Base-by-base conservation (phyloP, 2,329 filamentous ascomycete species). In the Curvularia verruculosa region DNA sequence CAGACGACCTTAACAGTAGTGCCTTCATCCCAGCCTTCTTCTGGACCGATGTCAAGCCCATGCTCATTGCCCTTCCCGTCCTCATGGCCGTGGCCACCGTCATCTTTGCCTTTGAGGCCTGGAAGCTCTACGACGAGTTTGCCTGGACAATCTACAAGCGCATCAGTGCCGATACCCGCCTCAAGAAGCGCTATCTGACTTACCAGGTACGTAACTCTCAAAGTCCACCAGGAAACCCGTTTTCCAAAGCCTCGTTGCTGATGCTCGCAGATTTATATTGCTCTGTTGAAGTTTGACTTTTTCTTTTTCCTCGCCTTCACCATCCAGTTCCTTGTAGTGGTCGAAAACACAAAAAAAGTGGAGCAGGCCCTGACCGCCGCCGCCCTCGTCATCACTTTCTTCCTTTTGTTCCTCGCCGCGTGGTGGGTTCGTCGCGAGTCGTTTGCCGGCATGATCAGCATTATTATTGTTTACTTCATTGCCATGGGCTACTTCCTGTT, bases 241-340 rank as follows among this genome's bases (percentile, higher is more conserved):
- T 2, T 18, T n/a, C n/a, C 39, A n/a, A 2, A 13, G 19, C 48
- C 31, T 29, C 23, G 1, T 36, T n/a, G 19, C 66, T 72, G 44
- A 72, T 63, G 6, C 34, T 3, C 24, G 61, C 71, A 96, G 93
- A 93, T 99, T 76, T 99, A 97, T 78, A 97, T 99, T 71, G 92
- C 95, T 36, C 85, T 99, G 10, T 85, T 99, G 64, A 99, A 99
- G 79, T 99, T 99, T 77, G 95, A 99, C 80, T 98, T 99, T 79
- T 99, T 99, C 87, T 98, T 99, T 83, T 99, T 99, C 84, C 87
- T 99, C 49, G 95, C 94, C 52, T 99, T 99, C 77, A 98, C 95
- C 6, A 91, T 99, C 45, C 95, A 99, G 74, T 99, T 99, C 77
- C 85, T 98, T 52, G 94, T 99, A 68, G 90, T 98, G 57, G 92